phyloP scores from a whole-genome alignment of 2,329 filamentous ascomycete genomes.

The Aspergillaceae sp. region DNA sequence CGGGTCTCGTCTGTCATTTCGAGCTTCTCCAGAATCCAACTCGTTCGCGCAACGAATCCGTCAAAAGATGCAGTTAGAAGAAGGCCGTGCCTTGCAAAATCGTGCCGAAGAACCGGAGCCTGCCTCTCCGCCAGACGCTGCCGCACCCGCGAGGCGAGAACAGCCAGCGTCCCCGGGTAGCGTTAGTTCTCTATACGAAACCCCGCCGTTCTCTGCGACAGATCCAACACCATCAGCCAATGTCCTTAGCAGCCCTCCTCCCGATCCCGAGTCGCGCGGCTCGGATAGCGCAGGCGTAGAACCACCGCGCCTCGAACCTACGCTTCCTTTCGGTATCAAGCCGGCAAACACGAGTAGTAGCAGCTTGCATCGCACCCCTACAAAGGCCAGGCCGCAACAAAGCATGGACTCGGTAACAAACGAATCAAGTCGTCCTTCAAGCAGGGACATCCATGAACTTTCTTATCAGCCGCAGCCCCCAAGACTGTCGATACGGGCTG shows the following conservation, averaged over 20 bases:
- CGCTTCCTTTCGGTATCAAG: constrained; percentile 14
- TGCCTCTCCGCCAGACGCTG: constrained; percentile 19
- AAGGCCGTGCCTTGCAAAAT: constrained; percentile 43
- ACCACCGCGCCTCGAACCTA: constrained; percentile 10
- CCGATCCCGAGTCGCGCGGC: constrained; percentile 13
- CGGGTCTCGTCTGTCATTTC: constrained; percentile 32
- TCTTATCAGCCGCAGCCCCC: constrained; percentile 17
- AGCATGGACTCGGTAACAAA: constrained; percentile 1
- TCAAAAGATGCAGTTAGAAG: constrained; percentile 46
- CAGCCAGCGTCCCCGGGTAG: constrained; percentile 12
- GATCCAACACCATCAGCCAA: constrained; percentile 17
- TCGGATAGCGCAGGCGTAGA: neutral
- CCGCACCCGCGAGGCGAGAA: neutral
- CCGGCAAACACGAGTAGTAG: constrained; percentile 2
- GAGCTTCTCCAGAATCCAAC: constrained; percentile 31
- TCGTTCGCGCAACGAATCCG: constrained; percentile 41
- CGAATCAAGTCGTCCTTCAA: constrained; percentile 9
- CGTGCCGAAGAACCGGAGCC: constrained; percentile 23
- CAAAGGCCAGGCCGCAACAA: constrained; percentile 5
- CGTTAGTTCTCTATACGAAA: constrained; percentile 19
- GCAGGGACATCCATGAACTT: constrained; percentile 8
- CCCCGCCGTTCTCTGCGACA: constrained; percentile 19
- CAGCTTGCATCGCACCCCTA: neutral
- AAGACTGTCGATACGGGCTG: constrained; percentile 27
- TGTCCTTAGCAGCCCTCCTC: constrained; percentile 20